Evolutionary conservation across 1,139 yeast species (phyloP).

Genomic region (Candida sp.): DNA sequence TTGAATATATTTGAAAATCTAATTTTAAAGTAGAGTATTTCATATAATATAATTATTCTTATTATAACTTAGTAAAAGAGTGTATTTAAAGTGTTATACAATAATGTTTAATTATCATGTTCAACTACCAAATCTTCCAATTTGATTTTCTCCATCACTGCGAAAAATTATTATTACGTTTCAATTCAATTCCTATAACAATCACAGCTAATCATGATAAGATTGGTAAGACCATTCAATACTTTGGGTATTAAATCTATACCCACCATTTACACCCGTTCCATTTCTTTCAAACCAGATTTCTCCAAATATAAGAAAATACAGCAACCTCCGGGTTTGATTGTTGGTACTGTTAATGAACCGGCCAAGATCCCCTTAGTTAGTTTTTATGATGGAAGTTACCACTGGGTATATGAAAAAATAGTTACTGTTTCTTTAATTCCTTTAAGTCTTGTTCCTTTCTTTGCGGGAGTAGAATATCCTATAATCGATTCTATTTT

Average conservation of each 20-base stretch:
- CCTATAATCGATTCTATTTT: constrained; percentile 58
- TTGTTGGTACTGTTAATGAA: constrained; percentile 75
- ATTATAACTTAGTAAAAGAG: too few species aligned
- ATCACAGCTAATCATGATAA: background rate
- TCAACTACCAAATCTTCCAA: too few species aligned
- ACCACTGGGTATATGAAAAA: constrained; percentile 74
- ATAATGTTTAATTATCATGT: too few species aligned
- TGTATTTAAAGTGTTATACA: too few species aligned
- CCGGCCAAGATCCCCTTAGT: constrained; percentile 62
- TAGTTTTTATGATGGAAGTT: constrained; percentile 57
- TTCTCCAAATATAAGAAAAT: constrained; percentile 46
- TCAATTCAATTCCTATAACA: too few species aligned
- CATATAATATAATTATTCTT: too few species aligned
- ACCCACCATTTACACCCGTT: constrained; percentile 8
- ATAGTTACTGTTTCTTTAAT: constrained; percentile 54
- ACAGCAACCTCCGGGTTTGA: constrained; percentile 76
- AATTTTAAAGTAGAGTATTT: too few species aligned
- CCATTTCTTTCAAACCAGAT: constrained; percentile 41
- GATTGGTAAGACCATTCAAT: background rate
- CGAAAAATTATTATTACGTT: too few species aligned
- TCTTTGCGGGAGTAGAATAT: constrained; percentile 48
- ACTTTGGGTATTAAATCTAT: background rate
- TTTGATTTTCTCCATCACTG: too few species aligned
- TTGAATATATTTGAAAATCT: too few species aligned
- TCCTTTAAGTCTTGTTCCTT: constrained; percentile 64